Conservation (phyloP, 1,284 basidiomycete species). For the Polyporus tsugae region DNA sequence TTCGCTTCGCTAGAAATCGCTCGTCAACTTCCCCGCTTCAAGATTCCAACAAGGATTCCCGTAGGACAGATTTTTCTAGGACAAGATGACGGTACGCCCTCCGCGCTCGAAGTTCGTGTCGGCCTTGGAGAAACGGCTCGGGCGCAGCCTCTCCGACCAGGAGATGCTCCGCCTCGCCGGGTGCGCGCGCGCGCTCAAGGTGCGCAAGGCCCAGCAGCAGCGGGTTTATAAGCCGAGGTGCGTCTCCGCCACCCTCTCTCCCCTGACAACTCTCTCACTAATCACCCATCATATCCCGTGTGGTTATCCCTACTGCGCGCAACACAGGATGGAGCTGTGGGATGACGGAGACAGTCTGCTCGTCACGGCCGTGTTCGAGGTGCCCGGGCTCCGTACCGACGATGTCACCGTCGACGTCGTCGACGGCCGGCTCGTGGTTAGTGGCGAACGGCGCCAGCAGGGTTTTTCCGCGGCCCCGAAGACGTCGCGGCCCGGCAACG, state of each 20-base stretch:
- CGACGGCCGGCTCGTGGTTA: constrained; percentile 54
- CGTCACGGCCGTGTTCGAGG: constrained; percentile 59
- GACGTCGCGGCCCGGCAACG: not conserved
- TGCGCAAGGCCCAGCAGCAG: constrained; percentile 23
- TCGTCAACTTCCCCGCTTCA: not conserved
- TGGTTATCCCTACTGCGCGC: not conserved
- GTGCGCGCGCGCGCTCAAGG: constrained; percentile 17
- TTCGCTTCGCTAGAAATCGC: not conserved
- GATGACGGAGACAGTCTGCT: constrained; percentile 53
- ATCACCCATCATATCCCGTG: not conserved
- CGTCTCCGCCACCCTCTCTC: constrained; percentile 1
- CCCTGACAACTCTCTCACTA: constrained; percentile 1
- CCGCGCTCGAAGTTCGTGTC: constrained; percentile 17
- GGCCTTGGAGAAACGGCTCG: constrained; percentile 25
- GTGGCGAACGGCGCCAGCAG: constrained; percentile 52
- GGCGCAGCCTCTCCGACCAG: constrained; percentile 23
- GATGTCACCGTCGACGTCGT: constrained; percentile 55
- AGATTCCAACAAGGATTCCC: not conserved
- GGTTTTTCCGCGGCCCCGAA: constrained; percentile 16
- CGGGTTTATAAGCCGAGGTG: constrained; percentile 32
- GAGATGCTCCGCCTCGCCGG: constrained; percentile 23
- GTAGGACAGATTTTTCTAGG: not conserved
- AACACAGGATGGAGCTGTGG: constrained; percentile 59
- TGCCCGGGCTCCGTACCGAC: constrained; percentile 60
- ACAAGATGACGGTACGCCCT: constrained; percentile 22